Evolutionary conservation across 805 yeast genomes (phyloP).

Genomic region (Kodamaea leandrae): DNA sequence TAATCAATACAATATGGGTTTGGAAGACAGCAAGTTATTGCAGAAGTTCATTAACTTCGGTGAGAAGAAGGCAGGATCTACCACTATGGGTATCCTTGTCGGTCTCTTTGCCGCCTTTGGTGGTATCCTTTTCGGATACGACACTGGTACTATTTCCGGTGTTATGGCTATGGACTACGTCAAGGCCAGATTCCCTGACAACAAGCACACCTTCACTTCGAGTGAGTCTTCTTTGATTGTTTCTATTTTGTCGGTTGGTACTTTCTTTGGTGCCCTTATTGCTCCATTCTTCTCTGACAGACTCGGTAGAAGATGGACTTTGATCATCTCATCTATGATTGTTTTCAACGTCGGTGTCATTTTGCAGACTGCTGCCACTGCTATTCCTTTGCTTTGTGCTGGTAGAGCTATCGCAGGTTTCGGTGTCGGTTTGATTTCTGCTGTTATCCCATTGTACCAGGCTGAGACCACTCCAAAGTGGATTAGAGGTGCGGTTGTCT

Average conservation of each 20-base stretch:
- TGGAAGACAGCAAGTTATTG: slow-evolving; percentile 33
- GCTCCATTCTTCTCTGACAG: slow-evolving; percentile 39
- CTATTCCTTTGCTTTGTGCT: slow-evolving; percentile 34
- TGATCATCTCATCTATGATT: slow-evolving; percentile 30
- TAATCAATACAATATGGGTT: slow-evolving; percentile 30
- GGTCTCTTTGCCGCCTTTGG: slow-evolving; percentile 43
- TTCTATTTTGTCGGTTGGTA: slow-evolving; percentile 39
- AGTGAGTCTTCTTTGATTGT: slow-evolving; percentile 25
- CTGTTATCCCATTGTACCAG: slow-evolving; percentile 39
- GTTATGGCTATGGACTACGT: slow-evolving; percentile 41
- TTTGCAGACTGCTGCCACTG: slow-evolving; percentile 37
- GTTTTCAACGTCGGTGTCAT: slow-evolving; percentile 38
- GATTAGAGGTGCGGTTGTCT: slow-evolving; percentile 44
- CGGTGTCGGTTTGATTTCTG: slow-evolving; percentile 43
- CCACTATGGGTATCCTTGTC: slow-evolving; percentile 39
- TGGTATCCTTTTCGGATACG: slow-evolving; percentile 43
- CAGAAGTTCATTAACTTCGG: slow-evolving; percentile 42
- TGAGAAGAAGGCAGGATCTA: slow-evolving; percentile 46
- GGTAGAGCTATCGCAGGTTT: slow-evolving; percentile 42
- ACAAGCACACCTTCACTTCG: slow-evolving; percentile 18
- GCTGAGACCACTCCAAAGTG: slow-evolving; percentile 42
- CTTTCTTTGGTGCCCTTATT: slow-evolving; percentile 39
- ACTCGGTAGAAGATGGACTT: slow-evolving; percentile 39
- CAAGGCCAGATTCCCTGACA: slow-evolving; percentile 21
- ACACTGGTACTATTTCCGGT: slow-evolving; percentile 44